A percentile compares a stretch with the other conserved stretches of the same genome.
phyloP scores from a whole-genome alignment of 495 filamentous ascomycete species.

The Aspergillus taichungensis region DNA sequence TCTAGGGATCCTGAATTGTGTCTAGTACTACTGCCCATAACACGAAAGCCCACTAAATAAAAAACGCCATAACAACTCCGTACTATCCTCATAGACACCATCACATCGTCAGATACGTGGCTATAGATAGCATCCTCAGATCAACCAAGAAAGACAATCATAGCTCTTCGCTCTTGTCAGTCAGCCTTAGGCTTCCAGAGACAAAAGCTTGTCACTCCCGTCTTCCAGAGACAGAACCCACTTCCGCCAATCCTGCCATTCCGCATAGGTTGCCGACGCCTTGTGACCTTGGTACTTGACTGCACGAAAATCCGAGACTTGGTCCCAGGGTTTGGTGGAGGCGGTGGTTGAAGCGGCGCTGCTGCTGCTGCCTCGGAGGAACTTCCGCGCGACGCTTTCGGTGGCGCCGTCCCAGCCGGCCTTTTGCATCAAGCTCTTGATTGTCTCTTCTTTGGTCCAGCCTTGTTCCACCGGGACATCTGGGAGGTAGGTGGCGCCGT shows the following conservation, averaged over 20 bases:
- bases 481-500: constrained; percentile 76
- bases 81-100: constrained; percentile 3
- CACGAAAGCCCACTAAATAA: background rate
- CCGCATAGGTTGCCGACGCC: constrained; percentile 56
- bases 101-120: constrained; percentile 1
- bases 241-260: constrained; percentile 68
- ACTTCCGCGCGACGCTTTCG: constrained; percentile 42
- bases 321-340: constrained; percentile 50
- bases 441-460: constrained; percentile 89
- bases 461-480: constrained; percentile 89
- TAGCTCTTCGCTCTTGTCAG: background rate
- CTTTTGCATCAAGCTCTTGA: constrained; percentile 87
- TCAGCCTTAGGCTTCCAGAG: background rate
- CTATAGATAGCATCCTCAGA: background rate
- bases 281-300: constrained; percentile 75
- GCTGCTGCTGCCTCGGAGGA: constrained; percentile 23
- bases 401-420: constrained; percentile 61
- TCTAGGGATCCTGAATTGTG: background rate
- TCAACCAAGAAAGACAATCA: background rate
- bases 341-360: constrained; percentile 3
- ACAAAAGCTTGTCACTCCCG: constrained; percentile 16
- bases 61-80: background rate
- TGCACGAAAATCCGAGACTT: constrained; percentile 60
- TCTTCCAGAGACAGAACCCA: constrained; percentile 51
- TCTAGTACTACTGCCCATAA: too few species aligned